These are phyloP conservation scores for Phaeotremella skinneri DNA, from an alignment of 768 basidiomycete genomes.

Conservation along the genomic window DNA sequence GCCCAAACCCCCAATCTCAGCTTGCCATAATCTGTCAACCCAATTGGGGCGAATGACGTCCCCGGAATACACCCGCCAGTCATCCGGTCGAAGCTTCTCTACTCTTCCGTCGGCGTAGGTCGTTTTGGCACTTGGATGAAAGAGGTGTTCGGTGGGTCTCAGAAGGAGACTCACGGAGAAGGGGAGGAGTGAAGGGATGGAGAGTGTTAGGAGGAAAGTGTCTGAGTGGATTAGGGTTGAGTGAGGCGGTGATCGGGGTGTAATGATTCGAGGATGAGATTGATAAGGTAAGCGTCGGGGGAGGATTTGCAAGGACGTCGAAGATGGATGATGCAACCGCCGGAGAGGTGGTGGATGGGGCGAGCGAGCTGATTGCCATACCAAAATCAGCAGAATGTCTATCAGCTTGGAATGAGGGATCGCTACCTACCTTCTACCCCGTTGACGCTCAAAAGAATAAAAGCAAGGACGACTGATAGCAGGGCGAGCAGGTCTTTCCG, in stretches of 20 bases:
- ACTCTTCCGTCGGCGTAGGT: constrained; percentile 60
- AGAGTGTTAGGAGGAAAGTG: constrained; percentile 66
- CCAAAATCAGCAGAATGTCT: background rate
- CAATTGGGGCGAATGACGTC: constrained; percentile 65
- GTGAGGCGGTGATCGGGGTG: constrained; percentile 49
- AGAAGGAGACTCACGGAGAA: constrained; percentile 70
- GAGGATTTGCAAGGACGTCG: constrained; percentile 61
- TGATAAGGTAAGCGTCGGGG: constrained; percentile 54
- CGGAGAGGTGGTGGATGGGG: constrained; percentile 41
- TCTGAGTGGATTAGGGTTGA: constrained; percentile 65
- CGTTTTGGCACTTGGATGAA: constrained; percentile 74
- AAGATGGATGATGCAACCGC: constrained; percentile 55
- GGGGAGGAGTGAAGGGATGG: constrained; percentile 58
- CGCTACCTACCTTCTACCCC: constrained; percentile 3
- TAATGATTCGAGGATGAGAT: constrained; percentile 43
- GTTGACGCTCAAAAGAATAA: constrained; percentile 6
- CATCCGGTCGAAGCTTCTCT: constrained; percentile 63
- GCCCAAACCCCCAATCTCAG: constrained; percentile 22
- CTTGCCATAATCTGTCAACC: constrained; percentile 51
- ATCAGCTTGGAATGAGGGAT: background rate
- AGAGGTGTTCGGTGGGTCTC: constrained; percentile 71
- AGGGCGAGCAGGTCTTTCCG: no score
- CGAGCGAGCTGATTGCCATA: constrained; percentile 31
- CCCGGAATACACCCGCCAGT: constrained; percentile 65
- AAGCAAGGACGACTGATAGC: background rate